Base-by-base conservation (phyloP, 2,329 filamentous ascomycete species). In the Penicillium sclerotigenum region DNA sequence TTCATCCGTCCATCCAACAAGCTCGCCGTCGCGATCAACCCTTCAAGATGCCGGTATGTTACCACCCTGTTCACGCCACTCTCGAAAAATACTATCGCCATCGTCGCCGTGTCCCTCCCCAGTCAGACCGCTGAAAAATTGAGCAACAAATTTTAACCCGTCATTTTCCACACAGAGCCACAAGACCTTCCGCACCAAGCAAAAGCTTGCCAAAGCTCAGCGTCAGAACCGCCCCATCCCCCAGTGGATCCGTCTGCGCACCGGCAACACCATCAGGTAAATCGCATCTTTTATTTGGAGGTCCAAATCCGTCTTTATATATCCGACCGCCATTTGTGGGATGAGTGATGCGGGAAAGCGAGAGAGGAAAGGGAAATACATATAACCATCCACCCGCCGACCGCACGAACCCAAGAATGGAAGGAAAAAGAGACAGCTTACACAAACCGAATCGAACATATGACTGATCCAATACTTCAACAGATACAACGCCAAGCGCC, bases 111-210 rank as follows among this genome's bases (percentile, higher is more conserved):
- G 50, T 43, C 28, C 22, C 20, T 42, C 24, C 36, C 37, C 54
- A 46, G 51, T 42, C 48, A 37, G 26, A 48, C 46, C 20, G 36
- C 45, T 52, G 22, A 29, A 38, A 51, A 22, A 36, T 26, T 13
- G 18, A 57, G 24, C 41, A 40, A 28, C 11, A 50, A 42, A 45
- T 49, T 48, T 59, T 64, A 58, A 64, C 47, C 47, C 50, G 16
- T 45, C 52, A 36, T 56, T 58, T 50, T 52, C 55, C 61, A 58
- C 60, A 77, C 79, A 97, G 93, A 93, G 89, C 88, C 91, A 99
- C 85, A 99, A 99, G 89, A 90, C 92, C 79, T 99, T 99, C 91
- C 90, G 92, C 80, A 97, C 92, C 83, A 99, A 99, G 92, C 89
- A 95, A 83, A 99, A 99, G 94, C 91, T 99, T 84, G 94, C 94